phyloP scores from a whole-genome alignment of 345 rosid species.

The Arabidopsis arenosa region DNA sequence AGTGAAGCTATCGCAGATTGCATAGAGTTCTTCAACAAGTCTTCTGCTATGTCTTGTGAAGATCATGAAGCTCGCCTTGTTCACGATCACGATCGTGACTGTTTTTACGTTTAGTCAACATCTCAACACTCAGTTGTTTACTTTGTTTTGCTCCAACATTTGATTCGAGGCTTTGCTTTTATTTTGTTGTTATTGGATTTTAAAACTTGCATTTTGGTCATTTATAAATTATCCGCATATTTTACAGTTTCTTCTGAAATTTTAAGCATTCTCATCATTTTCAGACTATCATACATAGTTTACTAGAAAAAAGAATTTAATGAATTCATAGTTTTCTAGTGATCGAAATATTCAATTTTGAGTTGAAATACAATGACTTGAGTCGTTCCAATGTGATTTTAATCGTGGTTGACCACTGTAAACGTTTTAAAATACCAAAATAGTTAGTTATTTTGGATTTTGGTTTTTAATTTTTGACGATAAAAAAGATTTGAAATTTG shows the following conservation, averaged over 20 bases:
- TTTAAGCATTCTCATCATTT: background rate
- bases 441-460: too few species aligned
- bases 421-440: too few species aligned
- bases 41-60: slow-evolving; percentile 66
- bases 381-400: too few species aligned
- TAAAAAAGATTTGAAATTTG: too few species aligned
- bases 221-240: background rate
- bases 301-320: too few species aligned
- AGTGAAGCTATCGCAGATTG: slow-evolving; percentile 91
- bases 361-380: too few species aligned
- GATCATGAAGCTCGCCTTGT: slow-evolving; percentile 57
- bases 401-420: too few species aligned
- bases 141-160: background rate
- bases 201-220: slow-evolving; percentile 17
- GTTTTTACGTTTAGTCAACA: slow-evolving; percentile 38
- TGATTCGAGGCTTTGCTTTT: slow-evolving; percentile 28
- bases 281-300: background rate
- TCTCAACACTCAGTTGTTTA: background rate
- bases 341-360: too few species aligned
- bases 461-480: too few species aligned
- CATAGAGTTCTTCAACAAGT: slow-evolving; percentile 92
- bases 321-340: too few species aligned
- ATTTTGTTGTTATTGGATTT: slow-evolving; percentile 15
- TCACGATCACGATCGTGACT: slow-evolving; percentile 55
- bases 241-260: background rate